phyloP scores from a whole-genome alignment of 257 asterid species.

The Scutellaria minor region DNA sequence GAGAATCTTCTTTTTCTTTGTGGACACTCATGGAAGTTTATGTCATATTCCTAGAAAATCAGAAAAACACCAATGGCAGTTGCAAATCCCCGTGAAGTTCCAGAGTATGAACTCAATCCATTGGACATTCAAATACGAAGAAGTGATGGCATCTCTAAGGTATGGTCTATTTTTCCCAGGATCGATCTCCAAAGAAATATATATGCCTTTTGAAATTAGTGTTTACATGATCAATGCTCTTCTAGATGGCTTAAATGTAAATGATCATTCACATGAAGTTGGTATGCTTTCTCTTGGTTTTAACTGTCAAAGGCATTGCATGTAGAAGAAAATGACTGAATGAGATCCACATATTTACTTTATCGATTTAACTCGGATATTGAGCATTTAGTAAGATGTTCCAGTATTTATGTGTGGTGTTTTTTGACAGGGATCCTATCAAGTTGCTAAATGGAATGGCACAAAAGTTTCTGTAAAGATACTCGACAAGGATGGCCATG shows the following conservation, averaged over 20 bases:
- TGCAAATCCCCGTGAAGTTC: slow-evolving; percentile 95
- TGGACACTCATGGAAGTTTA: slow-evolving; percentile 38
- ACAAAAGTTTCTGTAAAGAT: slow-evolving; percentile 96
- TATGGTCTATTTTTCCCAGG: slow-evolving; percentile 36
- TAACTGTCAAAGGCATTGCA: slow-evolving; percentile 5
- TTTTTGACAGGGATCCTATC: slow-evolving; percentile 82
- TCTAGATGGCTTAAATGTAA: slow-evolving; percentile 1
- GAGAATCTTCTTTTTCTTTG: slow-evolving; percentile 31
- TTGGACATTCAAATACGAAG: slow-evolving; percentile 86
- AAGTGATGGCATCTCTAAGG: slow-evolving; percentile 95
- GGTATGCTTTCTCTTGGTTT: background rate
- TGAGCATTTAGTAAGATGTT: background rate
- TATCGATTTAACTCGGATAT: background rate
- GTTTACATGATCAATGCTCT: background rate
- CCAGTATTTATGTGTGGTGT: slow-evolving; percentile 21
- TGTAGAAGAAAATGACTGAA: slow-evolving; percentile 16
- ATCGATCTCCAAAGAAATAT: slow-evolving; percentile 16
- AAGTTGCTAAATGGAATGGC: slow-evolving; percentile 99
- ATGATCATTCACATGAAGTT: background rate
- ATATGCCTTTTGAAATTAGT: slow-evolving; percentile 7
- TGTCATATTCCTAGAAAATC: slow-evolving; percentile 70
- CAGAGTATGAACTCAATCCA: slow-evolving; percentile 97
- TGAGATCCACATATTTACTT: slow-evolving; percentile 18
- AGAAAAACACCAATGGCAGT: slow-evolving; percentile 97
- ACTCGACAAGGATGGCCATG: slow-evolving; percentile 84